These are phyloP conservation scores for Leonotis leonurus DNA, from an alignment of 257 asterid genomes.

Conservation along the genomic window DNA sequence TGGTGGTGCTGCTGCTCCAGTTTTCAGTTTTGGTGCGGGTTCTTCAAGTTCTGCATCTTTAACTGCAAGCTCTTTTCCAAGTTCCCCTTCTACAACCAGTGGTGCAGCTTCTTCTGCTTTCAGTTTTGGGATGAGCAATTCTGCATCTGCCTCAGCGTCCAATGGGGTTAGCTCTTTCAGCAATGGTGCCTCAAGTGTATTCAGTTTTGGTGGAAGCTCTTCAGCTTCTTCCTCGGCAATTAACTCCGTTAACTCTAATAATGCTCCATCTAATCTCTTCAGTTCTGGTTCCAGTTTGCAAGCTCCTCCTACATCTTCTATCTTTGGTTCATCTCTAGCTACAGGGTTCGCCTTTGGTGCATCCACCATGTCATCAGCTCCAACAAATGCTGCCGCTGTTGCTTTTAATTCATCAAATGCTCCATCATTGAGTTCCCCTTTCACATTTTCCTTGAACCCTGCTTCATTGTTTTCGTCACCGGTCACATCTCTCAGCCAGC, in stretches of 20 bases:
- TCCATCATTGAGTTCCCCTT: conserved; percentile 26
- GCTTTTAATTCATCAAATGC: conserved; percentile 34
- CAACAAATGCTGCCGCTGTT: conserved; percentile 24
- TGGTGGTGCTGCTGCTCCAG: conserved; percentile 5
- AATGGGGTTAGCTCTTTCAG: conserved; percentile 22
- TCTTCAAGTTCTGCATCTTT: conserved; percentile 22
- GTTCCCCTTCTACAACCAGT: conserved; percentile 17
- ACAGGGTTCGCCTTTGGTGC: conserved; percentile 46
- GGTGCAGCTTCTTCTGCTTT: conserved; percentile 9
- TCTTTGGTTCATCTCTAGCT: conserved; percentile 34
- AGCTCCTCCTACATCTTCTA: conserved; percentile 29
- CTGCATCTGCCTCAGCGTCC: conserved; percentile 16
- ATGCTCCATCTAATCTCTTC: conserved; percentile 24
- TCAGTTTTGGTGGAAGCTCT: conserved; percentile 34
- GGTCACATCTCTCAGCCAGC: conserved; percentile 7
- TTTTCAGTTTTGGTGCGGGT: conserved; percentile 24
- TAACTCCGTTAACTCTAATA: conserved; percentile 28
- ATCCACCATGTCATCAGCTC: conserved; percentile 28
- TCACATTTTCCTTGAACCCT: conserved; percentile 35
- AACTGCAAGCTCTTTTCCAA: conserved; percentile 18
- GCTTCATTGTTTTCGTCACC: conserved; percentile 23
- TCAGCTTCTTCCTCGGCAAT: conserved; percentile 32
- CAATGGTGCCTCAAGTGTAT: conserved; percentile 20
- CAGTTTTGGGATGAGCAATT: conserved; percentile 26
- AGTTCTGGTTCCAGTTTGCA: conserved; percentile 45